Evolutionary conservation across 2,329 filamentous ascomycete species (phyloP).

Genomic region (Fusarium sp.): DNA sequence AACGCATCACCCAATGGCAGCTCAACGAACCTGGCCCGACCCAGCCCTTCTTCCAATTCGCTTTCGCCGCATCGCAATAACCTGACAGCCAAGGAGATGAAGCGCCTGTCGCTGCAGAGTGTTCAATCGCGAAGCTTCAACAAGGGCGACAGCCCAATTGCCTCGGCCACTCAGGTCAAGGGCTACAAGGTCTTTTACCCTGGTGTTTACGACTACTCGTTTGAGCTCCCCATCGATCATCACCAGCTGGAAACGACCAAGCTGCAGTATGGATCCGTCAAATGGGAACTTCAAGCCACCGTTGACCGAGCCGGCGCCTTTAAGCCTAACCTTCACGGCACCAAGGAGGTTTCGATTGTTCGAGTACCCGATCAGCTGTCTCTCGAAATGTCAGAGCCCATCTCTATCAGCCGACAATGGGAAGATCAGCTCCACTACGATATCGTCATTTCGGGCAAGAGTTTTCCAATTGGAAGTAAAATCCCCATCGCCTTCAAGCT

Average conservation of each 20-base stretch:
- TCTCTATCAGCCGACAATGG: conserved; percentile 93
- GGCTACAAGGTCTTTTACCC: conserved; percentile 89
- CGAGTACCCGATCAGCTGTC: conserved; percentile 89
- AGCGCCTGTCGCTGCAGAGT: conserved; percentile 81
- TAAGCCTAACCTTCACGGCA: conserved; percentile 85
- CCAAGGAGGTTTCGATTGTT: conserved; percentile 84
- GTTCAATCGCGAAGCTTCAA: conserved; percentile 86
- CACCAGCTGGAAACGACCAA: conserved; percentile 89
- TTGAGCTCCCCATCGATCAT: conserved; percentile 90
- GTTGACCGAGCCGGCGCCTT: conserved; percentile 91
- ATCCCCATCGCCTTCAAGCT: conserved; percentile 95
- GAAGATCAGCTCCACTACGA: conserved; percentile 96
- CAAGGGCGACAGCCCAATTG: conserved; percentile 77
- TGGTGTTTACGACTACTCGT: conserved; percentile 74
- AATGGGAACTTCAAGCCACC: conserved; percentile 86
- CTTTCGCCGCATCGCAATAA: conserved; percentile 40
- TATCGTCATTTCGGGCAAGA: conserved; percentile 95
- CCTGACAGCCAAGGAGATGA: conserved; percentile 60
- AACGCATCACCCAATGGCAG: conserved; percentile 49
- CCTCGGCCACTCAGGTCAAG: conserved; percentile 69
- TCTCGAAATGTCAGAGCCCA: conserved; percentile 90
- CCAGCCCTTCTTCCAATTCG: conserved; percentile 32
- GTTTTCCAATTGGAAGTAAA: conserved; percentile 86
- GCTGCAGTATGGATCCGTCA: conserved; percentile 85
- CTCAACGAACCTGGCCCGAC: conserved; percentile 45